Conservation (phyloP, 2,329 filamentous ascomycete species). For the Microdochium nivale region DNA sequence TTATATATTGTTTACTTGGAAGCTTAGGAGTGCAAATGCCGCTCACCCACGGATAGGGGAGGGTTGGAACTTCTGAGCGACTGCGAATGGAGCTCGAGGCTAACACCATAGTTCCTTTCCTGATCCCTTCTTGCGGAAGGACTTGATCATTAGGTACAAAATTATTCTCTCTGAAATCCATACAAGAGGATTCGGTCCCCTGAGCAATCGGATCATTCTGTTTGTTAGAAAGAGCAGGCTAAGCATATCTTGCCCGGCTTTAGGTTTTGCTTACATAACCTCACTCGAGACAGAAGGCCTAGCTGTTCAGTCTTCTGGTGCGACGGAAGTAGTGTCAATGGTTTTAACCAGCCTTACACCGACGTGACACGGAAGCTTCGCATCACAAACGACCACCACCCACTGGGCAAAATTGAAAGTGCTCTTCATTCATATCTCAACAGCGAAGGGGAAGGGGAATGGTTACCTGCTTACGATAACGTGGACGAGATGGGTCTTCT, state of each 20-base stretch:
- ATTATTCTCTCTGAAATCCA: neutral
- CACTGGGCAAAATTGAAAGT: neutral
- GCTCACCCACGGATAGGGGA: slow-evolving; percentile 9
- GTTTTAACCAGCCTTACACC: neutral
- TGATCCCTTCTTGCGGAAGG: neutral
- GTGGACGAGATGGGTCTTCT: neutral
- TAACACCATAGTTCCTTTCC: neutral
- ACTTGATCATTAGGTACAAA: neutral
- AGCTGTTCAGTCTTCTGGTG: neutral
- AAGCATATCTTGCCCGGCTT: neutral
- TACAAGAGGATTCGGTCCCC: neutral
- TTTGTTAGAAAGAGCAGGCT: neutral
- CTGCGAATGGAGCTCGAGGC: neutral
- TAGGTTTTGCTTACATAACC: neutral
- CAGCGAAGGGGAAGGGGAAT: neutral
- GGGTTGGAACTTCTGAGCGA: neutral
- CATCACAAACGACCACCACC: neutral
- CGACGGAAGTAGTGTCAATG: neutral
- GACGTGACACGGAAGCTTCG: neutral
- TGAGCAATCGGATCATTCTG: neutral
- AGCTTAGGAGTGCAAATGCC: slow-evolving; percentile 10
- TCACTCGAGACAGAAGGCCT: neutral
- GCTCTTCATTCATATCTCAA: neutral
- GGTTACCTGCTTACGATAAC: neutral
- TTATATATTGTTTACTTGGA: slow-evolving; percentile 9